A percentile compares a stretch with the other conserved stretches of the same genome.
phyloP scores from a whole-genome alignment of 495 filamentous ascomycete species.

The Annulohypoxylon nitens region DNA sequence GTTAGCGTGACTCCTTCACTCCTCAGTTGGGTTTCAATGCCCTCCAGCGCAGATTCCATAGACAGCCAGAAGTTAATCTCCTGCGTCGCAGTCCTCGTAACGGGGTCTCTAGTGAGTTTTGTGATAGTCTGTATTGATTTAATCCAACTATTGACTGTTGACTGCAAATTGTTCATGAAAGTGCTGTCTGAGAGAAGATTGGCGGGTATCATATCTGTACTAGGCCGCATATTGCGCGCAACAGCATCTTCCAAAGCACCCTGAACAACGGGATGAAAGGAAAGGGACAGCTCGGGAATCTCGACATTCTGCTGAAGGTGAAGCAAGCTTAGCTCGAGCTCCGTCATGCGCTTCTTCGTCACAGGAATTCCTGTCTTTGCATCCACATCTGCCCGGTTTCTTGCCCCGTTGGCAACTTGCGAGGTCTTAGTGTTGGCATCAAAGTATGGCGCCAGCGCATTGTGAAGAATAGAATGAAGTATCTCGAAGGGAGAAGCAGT shows the following conservation, averaged over 20 bases:
- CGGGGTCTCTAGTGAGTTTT: slow-evolving; percentile 88
- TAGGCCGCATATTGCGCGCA: slow-evolving; percentile 71
- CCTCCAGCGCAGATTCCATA: slow-evolving; percentile 91
- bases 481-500: slow-evolving; percentile 89
- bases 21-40: slow-evolving; percentile 86
- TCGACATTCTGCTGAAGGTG: slow-evolving; percentile 98
- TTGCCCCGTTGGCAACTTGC: slow-evolving; percentile 71
- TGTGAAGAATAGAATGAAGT: slow-evolving; percentile 87
- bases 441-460: slow-evolving; percentile 91
- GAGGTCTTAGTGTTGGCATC: slow-evolving; percentile 92
- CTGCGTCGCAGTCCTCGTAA: slow-evolving; percentile 89
- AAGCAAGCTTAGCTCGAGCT: slow-evolving; percentile 87
- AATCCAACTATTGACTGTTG: slow-evolving; percentile 95
- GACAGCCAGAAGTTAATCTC: slow-evolving; percentile 99
- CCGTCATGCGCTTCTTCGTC: slow-evolving; percentile 94
- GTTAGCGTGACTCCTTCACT: slow-evolving; percentile 92
- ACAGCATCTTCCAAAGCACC: slow-evolving; percentile 81
- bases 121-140: slow-evolving; percentile 98
- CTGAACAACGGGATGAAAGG: slow-evolving; percentile 89
- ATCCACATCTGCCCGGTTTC: slow-evolving; percentile 83
- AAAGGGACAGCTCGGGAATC: slow-evolving; percentile 88
- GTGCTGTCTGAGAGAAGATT: slow-evolving; percentile 82
- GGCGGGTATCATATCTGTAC: slow-evolving; percentile 80
- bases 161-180: slow-evolving; percentile 93
- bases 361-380: slow-evolving; percentile 95